Base-by-base conservation (phyloP, 371 early-diverging fungal species). In the Mortierella sp. region DNA sequence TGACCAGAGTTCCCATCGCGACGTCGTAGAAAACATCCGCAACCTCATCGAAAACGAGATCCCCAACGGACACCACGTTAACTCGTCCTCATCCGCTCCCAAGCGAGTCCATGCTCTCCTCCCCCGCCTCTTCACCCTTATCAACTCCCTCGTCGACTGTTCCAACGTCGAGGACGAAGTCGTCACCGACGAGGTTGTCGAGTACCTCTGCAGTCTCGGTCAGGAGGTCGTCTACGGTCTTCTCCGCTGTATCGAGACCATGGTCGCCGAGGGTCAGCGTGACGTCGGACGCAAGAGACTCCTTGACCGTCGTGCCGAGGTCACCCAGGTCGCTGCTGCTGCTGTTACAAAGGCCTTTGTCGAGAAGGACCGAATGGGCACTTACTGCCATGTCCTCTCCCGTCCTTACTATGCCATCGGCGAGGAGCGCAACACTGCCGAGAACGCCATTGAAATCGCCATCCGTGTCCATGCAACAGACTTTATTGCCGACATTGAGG, bases 401-500 rank as follows among this genome's bases (percentile, higher is more conserved):
- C 75, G 80, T 0, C 87, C 82, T 21, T 86, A 72, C 74, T 86
- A 79, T 72, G 75, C 78, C 14, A 8, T 29, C 0, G 82, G 76
- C 16, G 87, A 86, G 71, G 75, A 79, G n/a, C 71, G 32, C 41
- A 77, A 82, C 75, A 86, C 87, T 16, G 87, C 87, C 27, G 87
- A 86, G 71, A 82, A 60, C 49, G 82, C 87, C 0, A 78, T 88
- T 51, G 88, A 88, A 44, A 76, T 88, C 46, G 88, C 88, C n/a
- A 81, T 88, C 43, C 78, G 87, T 29, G 75, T 88, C 18, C 88
- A 88, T 76, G 88, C 88, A 0, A 87, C 87, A 4, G 78, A 83
- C 63, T 87, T 88, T 58, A 80, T 88, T 79, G 81, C 87, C 18
- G 82, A 88, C 41, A 73, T 83, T 68, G 87, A 88, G 74, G 80